These are phyloP conservation scores for Apophysomyces sp. DNA, from an alignment of 371 early-diverging fungal genomes.

Conservation along the genomic window DNA sequence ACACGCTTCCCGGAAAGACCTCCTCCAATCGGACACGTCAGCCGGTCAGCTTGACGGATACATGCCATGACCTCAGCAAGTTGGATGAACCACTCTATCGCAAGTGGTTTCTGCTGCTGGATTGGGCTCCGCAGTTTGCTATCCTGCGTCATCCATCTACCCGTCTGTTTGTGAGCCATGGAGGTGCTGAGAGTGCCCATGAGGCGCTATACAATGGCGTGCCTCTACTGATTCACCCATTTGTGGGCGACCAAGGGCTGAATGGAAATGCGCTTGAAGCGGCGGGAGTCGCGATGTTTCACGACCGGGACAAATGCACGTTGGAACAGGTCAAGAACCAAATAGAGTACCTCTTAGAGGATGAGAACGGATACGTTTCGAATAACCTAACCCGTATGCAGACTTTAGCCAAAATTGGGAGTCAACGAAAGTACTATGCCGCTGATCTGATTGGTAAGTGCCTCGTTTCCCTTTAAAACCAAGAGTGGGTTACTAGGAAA, in stretches of 20 bases:
- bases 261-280: conserved; percentile 2
- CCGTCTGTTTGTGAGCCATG: conserved; percentile 32
- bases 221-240: conserved; percentile 30
- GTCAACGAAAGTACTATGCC: not conserved
- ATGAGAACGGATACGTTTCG: not conserved
- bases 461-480: too few relatives aligned
- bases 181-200: conserved; percentile 32
- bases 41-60: not conserved
- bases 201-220: conserved; percentile 30
- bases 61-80: not conserved
- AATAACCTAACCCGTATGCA: not conserved
- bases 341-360: not conserved
- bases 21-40: not conserved
- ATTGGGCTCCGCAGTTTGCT: conserved; percentile 40
- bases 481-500: too few relatives aligned
- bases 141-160: conserved; percentile 35
- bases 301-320: conserved; percentile 5
- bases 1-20: not conserved
- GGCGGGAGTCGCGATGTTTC: conserved; percentile 1
- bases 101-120: not conserved
- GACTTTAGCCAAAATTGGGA: not conserved
- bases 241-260: conserved; percentile 37
- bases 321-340: not conserved
- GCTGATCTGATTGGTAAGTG: conserved; percentile 7
- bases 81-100: not conserved